A percentile compares a stretch with the other conserved stretches of the same genome.
phyloP scores from a whole-genome alignment of 1,284 basidiomycete genomes.

The Ustilago cynodontis region DNA sequence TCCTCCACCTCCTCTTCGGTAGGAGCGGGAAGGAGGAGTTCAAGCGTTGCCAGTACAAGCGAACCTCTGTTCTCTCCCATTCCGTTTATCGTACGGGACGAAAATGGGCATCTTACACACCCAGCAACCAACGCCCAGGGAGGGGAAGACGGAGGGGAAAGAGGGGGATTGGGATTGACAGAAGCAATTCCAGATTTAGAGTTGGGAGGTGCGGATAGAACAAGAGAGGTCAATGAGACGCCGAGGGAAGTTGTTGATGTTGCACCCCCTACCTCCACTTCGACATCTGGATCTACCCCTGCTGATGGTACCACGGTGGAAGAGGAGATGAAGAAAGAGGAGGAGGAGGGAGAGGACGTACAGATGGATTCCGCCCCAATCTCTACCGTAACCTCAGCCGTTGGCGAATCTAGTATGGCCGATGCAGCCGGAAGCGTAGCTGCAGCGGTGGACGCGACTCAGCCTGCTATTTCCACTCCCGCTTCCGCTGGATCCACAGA shows the following conservation, averaged over 20 bases:
- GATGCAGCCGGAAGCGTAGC: not conserved
- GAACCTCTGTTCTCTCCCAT: conserved; percentile 52
- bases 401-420: not conserved
- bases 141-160: not conserved
- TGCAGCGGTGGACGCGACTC: conserved; percentile 12
- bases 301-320: no score
- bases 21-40: conserved; percentile 11
- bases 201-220: conserved; percentile 38
- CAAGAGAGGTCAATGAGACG: not conserved
- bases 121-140: not conserved
- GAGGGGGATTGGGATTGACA: not conserved
- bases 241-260: conserved; percentile 27
- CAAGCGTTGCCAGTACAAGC: conserved; percentile 6
- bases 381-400: no score
- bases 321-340: not conserved
- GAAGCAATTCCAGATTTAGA: conserved; percentile 36
- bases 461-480: not conserved
- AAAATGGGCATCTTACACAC: conserved; percentile 13
- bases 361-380: not conserved
- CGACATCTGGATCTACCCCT: not conserved
- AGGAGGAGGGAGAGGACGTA: not conserved
- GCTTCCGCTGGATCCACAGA: not conserved
- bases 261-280: not conserved
- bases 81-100: conserved; percentile 31
- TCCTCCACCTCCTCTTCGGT: not conserved